phyloP scores from a whole-genome alignment of 139 green algal genomes.

The Closterium sp. region DNA sequence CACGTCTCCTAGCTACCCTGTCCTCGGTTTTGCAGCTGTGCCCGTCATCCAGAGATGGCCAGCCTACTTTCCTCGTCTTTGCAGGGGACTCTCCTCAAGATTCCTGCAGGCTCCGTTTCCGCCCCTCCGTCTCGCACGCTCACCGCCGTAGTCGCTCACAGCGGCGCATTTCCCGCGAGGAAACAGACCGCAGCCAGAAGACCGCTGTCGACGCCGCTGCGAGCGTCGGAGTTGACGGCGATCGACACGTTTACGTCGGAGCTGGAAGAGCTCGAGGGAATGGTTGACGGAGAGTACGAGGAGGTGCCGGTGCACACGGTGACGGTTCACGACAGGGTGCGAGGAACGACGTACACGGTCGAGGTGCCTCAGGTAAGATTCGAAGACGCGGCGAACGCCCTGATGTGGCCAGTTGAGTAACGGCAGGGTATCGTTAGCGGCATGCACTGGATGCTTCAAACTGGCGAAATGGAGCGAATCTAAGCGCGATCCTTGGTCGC shows the following conservation, averaged over 20 bases:
- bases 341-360: not conserved
- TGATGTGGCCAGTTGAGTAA: not conserved
- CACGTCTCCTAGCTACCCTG: no score
- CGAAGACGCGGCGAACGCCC: not conserved
- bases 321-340: not conserved
- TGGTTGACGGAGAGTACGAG: not conserved
- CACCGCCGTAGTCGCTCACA: not conserved
- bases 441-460: not conserved
- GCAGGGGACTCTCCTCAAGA: not conserved
- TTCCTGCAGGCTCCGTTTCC: not conserved
- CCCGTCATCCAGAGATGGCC: not conserved
- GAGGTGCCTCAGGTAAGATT: conserved; percentile 1
- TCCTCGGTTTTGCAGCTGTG: no score
- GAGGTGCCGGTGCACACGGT: conserved; percentile 2
- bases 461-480: not conserved
- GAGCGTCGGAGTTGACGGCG: not conserved
- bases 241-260: conserved; percentile 4
- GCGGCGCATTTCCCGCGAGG: not conserved
- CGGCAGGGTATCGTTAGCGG: not conserved
- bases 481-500: not conserved
- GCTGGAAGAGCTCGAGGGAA: not conserved
- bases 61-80: not conserved
- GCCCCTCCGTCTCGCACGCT: not conserved
- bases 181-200: not conserved
- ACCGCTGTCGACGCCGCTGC: not conserved